A percentile compares a stretch with the other conserved stretches of the same genome.
phyloP scores from a whole-genome alignment of 2,329 filamentous ascomycete genomes.

The Fusarium torulosum region DNA sequence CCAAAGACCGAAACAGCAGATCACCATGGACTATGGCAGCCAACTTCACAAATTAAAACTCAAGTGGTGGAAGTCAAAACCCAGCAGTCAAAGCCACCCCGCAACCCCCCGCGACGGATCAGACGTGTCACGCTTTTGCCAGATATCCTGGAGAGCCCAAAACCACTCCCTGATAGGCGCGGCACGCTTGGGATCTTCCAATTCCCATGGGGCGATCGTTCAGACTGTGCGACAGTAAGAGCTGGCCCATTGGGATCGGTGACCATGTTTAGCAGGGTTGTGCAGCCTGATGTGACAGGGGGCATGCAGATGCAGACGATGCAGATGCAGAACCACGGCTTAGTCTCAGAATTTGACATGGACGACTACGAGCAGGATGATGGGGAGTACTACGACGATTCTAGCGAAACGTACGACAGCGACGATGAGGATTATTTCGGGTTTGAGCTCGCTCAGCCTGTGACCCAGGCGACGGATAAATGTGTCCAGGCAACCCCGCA shows the following conservation, averaged over 20 bases:
- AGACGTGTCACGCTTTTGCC: constrained; percentile 70
- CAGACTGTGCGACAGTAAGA: constrained; percentile 65
- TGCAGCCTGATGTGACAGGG: constrained; percentile 33
- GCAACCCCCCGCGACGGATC: constrained; percentile 66
- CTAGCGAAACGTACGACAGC: constrained; percentile 44
- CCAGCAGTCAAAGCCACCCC: constrained; percentile 61
- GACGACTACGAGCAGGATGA: constrained; percentile 71
- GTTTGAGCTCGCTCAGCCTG: constrained; percentile 67
- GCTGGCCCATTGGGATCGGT: constrained; percentile 55
- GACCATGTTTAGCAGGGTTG: constrained; percentile 67
- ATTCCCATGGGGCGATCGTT: constrained; percentile 74
- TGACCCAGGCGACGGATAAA: constrained; percentile 65
- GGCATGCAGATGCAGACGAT: constrained; percentile 44
- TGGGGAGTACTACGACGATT: constrained; percentile 50
- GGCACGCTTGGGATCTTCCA: constrained; percentile 74
- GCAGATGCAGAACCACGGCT: constrained; percentile 57
- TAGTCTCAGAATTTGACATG: constrained; percentile 61
- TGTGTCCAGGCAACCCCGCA: constrained; percentile 50
- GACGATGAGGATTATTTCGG: constrained; percentile 64
- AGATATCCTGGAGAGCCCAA: constrained; percentile 72
- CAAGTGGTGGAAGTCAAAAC: constrained; percentile 33
- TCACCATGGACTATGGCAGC: constrained; percentile 38
- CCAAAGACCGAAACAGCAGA: constrained; percentile 11
- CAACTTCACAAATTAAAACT: constrained; percentile 23
- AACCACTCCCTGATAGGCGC: constrained; percentile 68